These are phyloP conservation scores for Moelleriella libera DNA, from an alignment of 2,329 filamentous ascomycete species.

Conservation along the genomic window DNA sequence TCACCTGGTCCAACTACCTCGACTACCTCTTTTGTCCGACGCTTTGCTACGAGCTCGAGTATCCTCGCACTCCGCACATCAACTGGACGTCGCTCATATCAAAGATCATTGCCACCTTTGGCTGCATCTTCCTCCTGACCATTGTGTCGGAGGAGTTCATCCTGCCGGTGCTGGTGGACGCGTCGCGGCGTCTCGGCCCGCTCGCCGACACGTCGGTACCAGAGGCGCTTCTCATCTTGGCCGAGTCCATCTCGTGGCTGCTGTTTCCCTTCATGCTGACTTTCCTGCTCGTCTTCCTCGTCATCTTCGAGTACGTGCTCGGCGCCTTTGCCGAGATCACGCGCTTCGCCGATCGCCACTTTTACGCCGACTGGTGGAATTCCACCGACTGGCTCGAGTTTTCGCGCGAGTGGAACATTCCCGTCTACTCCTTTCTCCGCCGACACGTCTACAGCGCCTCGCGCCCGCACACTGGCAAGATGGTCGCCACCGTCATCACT, in stretches of 20 bases:
- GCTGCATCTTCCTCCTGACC: slow-evolving; percentile 89
- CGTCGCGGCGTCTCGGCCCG: slow-evolving; percentile 36
- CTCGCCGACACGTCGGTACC: slow-evolving; percentile 23
- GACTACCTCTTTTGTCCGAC: slow-evolving; percentile 91
- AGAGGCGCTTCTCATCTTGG: slow-evolving; percentile 66
- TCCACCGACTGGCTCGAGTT: slow-evolving; percentile 90
- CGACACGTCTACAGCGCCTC: slow-evolving; percentile 87
- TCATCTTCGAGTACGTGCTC: slow-evolving; percentile 95
- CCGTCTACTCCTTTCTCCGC: slow-evolving; percentile 88
- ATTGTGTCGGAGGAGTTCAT: slow-evolving; percentile 92
- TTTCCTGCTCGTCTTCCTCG: slow-evolving; percentile 88
- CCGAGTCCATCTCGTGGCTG: slow-evolving; percentile 80
- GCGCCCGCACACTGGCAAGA: slow-evolving; percentile 59
- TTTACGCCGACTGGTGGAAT: slow-evolving; percentile 73
- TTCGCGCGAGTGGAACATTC: slow-evolving; percentile 93
- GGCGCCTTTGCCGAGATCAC: slow-evolving; percentile 93
- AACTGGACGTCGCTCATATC: slow-evolving; percentile 70
- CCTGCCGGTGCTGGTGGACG: slow-evolving; percentile 71
- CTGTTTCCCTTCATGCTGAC: slow-evolving; percentile 97
- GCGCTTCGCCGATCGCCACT: slow-evolving; percentile 82
- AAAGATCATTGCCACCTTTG: slow-evolving; percentile 82
- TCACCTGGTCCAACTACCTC: slow-evolving; percentile 67
- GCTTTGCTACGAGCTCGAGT: slow-evolving; percentile 94
- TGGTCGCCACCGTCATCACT: slow-evolving; percentile 72
- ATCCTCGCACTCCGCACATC: slow-evolving; percentile 64